Percentiles rank a stretch among this genome's conserved stretches.
These are phyloP conservation scores for Phtheirospermum japonicum DNA, from an alignment of 257 asterid species.

Conservation along the genomic window DNA sequence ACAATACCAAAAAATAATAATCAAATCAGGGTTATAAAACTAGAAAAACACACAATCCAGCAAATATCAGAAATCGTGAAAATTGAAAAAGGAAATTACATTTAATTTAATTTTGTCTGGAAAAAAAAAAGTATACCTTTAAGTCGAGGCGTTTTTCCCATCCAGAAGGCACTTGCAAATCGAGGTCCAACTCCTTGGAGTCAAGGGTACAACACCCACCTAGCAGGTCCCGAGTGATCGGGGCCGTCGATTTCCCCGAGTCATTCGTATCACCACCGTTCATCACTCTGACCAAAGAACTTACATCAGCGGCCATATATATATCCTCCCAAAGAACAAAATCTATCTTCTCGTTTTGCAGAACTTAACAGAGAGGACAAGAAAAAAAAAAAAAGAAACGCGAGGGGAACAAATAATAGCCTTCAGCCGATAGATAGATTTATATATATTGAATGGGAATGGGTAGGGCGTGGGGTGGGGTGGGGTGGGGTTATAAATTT, in stretches of 20 bases:
- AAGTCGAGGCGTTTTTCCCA: constrained; percentile 87
- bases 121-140: constrained; percentile 39
- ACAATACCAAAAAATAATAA: background rate
- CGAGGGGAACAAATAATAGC: background rate
- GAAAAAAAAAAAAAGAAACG: too few species aligned
- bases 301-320: constrained; percentile 67
- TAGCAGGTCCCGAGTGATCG: constrained; percentile 74
- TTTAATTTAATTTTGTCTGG: too few species aligned
- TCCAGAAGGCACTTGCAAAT: constrained; percentile 78
- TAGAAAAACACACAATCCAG: too few species aligned
- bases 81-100: too few species aligned
- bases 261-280: constrained; percentile 50
- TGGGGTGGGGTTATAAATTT: background rate
- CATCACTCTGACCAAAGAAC: constrained; percentile 47
- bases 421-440: background rate
- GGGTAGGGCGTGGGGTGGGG: constrained; percentile 5
- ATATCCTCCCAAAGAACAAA: too few species aligned
- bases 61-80: too few species aligned
- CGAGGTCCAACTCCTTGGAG: constrained; percentile 77
- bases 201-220: constrained; percentile 61
- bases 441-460: constrained; percentile 21
- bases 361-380: background rate
- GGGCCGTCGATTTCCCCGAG: constrained; percentile 48
- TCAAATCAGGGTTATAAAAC: background rate
- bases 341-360: background rate